phyloP scores from a whole-genome alignment of 352 stramenopile species.

The Saprolegnia parasitica region DNA sequence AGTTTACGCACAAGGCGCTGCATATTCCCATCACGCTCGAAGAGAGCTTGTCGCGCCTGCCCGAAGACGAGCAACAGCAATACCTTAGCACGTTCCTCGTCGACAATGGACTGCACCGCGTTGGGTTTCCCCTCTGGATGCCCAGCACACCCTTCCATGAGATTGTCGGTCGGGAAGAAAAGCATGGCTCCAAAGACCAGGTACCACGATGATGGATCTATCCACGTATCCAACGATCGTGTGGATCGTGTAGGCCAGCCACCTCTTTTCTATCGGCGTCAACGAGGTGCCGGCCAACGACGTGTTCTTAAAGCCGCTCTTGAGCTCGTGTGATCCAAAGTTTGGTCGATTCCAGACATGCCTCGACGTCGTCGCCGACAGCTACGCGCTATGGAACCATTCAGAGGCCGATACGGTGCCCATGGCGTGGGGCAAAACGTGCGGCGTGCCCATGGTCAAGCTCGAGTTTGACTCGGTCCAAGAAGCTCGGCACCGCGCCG shows the following conservation, averaged over 20 bases:
- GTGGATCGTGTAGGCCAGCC: not conserved
- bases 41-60: slow-evolving; percentile 26
- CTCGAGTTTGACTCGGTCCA: slow-evolving; percentile 67
- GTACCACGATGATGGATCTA: not conserved
- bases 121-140: slow-evolving; percentile 25
- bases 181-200: slow-evolving; percentile 14
- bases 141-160: slow-evolving; percentile 18
- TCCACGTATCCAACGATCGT: not conserved
- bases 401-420: not conserved
- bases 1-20: slow-evolving; percentile 14
- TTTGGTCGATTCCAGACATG: slow-evolving; percentile 16
- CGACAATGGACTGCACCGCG: slow-evolving; percentile 18
- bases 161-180: slow-evolving; percentile 28
- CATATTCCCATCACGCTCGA: slow-evolving; percentile 23
- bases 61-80: slow-evolving; percentile 24
- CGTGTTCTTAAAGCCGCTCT: not conserved
- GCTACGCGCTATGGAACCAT: not conserved
- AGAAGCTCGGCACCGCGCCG: slow-evolving; percentile 56
- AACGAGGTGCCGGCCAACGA: not conserved
- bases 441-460: slow-evolving; percentile 46
- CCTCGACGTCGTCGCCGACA: slow-evolving; percentile 19
- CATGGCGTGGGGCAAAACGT: slow-evolving; percentile 18
- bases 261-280: not conserved
- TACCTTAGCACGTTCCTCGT: slow-evolving; percentile 28
- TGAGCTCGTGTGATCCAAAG: not conserved